Conservation (phyloP, 108 stramenopile species). For the Nitzschia palea region DNA sequence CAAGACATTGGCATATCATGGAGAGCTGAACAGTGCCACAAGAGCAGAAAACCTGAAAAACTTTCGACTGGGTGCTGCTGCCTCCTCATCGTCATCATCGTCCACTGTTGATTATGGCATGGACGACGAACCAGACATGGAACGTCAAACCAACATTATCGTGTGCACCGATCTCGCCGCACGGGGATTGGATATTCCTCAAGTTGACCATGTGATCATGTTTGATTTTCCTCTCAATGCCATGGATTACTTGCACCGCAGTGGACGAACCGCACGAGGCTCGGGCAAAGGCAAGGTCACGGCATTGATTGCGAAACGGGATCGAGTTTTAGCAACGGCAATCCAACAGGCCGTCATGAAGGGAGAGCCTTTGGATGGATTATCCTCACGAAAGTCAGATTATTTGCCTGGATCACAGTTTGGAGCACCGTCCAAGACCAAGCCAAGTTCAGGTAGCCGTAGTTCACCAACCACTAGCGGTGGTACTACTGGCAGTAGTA, state of each 20-base stretch:
- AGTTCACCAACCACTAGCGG: too few relatives aligned
- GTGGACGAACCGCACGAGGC: slow-evolving; percentile 88
- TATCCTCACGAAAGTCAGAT: slow-evolving; percentile 81
- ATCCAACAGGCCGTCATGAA: slow-evolving; percentile 77
- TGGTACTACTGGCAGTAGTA: neutral
- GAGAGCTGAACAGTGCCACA: slow-evolving; percentile 67
- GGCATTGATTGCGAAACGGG: slow-evolving; percentile 83
- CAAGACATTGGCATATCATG: slow-evolving; percentile 71
- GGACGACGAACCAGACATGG: slow-evolving; percentile 12
- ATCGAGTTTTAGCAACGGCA: slow-evolving; percentile 82
- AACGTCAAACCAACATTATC: slow-evolving; percentile 29
- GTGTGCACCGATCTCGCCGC: slow-evolving; percentile 91
- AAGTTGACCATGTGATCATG: slow-evolving; percentile 89
- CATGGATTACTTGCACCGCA: slow-evolving; percentile 84
- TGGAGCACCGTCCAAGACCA: neutral
- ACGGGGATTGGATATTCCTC: slow-evolving; percentile 87
- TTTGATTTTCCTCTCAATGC: slow-evolving; percentile 93
- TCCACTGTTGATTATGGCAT: slow-evolving; percentile 21
- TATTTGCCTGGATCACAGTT: slow-evolving; percentile 62
- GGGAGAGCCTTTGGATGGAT: slow-evolving; percentile 81
- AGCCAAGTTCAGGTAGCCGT: neutral
- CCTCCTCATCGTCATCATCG: slow-evolving; percentile 12
- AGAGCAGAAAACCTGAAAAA: slow-evolving; percentile 54
- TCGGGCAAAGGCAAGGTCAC: slow-evolving; percentile 77
- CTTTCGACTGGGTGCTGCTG: slow-evolving; percentile 42